Evolutionary conservation across 108 stramenopile genomes (phyloP), one percentile per base, ranked within the genome.

Genomic region (Pseudonitzschia delicatissima): DNA sequence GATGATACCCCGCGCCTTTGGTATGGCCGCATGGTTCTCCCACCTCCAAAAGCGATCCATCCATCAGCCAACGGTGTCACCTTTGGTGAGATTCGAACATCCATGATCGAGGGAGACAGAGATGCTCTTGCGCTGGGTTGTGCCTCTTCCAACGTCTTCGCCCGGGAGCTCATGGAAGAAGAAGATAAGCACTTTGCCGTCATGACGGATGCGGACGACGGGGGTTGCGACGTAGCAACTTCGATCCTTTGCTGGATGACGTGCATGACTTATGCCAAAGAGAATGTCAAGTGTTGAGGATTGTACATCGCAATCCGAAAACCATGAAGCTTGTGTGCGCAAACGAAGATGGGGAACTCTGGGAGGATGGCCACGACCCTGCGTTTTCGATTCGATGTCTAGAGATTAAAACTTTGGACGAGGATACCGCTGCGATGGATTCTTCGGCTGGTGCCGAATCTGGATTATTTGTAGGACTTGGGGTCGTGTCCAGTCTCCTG

Each of bases 11-110:
- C 77, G 33, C 82, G 93, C 15, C 76, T 88, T 26, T 94, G 93
- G 93, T 91, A 87, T 60, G 93, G 93, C 3, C 86, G 87, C 45
- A 94, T 94, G 93, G 84, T 87, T 25, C 71, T 94, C 1, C 81
- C 93, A 12, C 93, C 93, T 6, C 49, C 68, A 5, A 64, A 73
- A 63, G 93, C 90, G 1, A 45, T 81, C 20, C 59, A 81, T 37
- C 62, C 83, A 12, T 21, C 39, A 1, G 66, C 69, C 47, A 35
- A 40, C 40, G 37, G 17, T 13, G 21, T 18, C 5, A 83, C 89
- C 9, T 93, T 80, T 64, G 88, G 87, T 21, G 70, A 82, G 21
- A 15, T 88, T 32, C 86, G 88, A 17, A 51, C 70, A 21, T 35
- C 58, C 4, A 59, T 83, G 51, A 76, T 85, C 58, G n/a, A n/a